Conservation (phyloP, 1,139 yeast species). For the Blastobotrys proliferans region DNA sequence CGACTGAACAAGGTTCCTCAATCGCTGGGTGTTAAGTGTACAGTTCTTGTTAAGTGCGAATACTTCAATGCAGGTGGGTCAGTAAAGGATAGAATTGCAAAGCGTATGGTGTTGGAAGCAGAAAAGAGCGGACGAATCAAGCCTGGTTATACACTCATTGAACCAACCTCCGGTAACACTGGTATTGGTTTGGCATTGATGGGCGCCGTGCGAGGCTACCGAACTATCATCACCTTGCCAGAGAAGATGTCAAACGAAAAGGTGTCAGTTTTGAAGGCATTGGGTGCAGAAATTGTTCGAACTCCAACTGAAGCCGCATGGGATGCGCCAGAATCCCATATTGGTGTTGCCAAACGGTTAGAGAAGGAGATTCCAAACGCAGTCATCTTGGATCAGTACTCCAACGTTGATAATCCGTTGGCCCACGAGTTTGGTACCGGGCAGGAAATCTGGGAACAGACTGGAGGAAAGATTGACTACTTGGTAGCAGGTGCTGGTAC, state of each 20-base stretch:
- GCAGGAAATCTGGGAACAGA: constrained; percentile 79
- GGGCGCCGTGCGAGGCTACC: constrained; percentile 83
- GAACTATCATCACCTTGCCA: constrained; percentile 84
- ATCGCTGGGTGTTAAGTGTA: constrained; percentile 67
- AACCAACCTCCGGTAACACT: constrained; percentile 74
- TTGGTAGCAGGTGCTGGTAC: constrained; percentile 92
- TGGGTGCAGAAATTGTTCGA: constrained; percentile 88
- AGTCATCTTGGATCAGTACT: constrained; percentile 79
- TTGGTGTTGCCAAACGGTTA: constrained; percentile 79
- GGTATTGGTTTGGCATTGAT: constrained; percentile 87
- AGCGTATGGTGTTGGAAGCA: constrained; percentile 75
- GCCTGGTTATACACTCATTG: constrained; percentile 83
- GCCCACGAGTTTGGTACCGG: constrained; percentile 89
- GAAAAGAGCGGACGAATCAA: constrained; percentile 74
- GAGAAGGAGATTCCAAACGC: constrained; percentile 85
- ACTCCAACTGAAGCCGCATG: constrained; percentile 93
- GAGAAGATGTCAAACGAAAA: constrained; percentile 93
- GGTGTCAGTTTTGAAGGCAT: constrained; percentile 80
- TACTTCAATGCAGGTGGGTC: constrained; percentile 69
- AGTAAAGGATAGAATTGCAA: constrained; percentile 58
- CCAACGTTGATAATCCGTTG: constrained; percentile 71
- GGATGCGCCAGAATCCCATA: constrained; percentile 90
- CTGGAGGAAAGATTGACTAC: constrained; percentile 66
- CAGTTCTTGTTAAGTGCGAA: constrained; percentile 52
- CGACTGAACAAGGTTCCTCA: constrained; percentile 73